These are phyloP conservation scores for Fusarium siculi DNA, from an alignment of 2,329 filamentous ascomycete genomes.

Conservation along the genomic window DNA sequence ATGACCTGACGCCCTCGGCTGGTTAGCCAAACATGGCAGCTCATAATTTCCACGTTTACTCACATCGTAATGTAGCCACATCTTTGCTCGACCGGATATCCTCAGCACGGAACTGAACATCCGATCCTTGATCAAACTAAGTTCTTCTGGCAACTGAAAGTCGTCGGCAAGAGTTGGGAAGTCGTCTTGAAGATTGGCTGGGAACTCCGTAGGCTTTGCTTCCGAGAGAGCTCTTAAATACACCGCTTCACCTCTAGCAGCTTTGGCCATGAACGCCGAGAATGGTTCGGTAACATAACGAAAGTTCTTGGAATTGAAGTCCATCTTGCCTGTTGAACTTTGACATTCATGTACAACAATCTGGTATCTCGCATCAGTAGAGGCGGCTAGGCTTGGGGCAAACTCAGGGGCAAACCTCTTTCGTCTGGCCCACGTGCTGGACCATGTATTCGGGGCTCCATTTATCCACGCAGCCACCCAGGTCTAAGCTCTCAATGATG, in stretches of 20 bases:
- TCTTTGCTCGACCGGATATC: conserved; percentile 81
- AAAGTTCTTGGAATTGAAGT: conserved; percentile 87
- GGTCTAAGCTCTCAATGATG: conserved; percentile 71
- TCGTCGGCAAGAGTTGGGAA: conserved; percentile 76
- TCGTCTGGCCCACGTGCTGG: conserved; percentile 67
- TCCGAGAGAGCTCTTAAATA: conserved; percentile 84
- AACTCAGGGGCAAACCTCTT: conserved; percentile 60
- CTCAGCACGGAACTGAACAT: conserved; percentile 82
- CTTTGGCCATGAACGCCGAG: conserved; percentile 71
- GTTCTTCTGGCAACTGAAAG: conserved; percentile 73
- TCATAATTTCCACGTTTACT: conserved; percentile 41
- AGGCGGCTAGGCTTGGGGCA: not conserved
- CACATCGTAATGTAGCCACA: conserved; percentile 93
- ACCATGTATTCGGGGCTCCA: conserved; percentile 79
- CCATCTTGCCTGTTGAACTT: conserved; percentile 69
- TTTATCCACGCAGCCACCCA: conserved; percentile 72
- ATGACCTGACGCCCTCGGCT: conserved; percentile 68
- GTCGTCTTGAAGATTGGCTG: conserved; percentile 76
- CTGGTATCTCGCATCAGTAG: conserved; percentile 49
- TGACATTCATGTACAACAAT: conserved; percentile 79
- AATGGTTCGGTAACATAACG: conserved; percentile 76
- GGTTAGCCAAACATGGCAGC: not conserved
- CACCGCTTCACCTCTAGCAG: conserved; percentile 68
- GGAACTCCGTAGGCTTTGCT: conserved; percentile 72
- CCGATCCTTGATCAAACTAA: conserved; percentile 68